Base-by-base conservation (phyloP, 192 early-diverging fungal species). In the Entomortierella beljakovae region DNA sequence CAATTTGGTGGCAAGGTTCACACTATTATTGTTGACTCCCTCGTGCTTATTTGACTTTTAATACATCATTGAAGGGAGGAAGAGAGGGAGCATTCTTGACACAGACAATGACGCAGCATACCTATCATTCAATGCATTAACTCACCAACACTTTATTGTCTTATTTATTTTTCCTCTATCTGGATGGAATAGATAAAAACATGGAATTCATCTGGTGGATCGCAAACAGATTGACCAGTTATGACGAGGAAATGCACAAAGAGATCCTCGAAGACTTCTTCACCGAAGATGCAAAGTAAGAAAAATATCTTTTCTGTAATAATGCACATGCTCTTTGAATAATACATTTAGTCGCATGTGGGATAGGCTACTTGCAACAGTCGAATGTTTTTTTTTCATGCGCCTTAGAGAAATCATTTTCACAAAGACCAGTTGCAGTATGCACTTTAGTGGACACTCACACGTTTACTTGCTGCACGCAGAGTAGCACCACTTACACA, bases 251-350 rank as follows among this genome's bases (percentile, higher is more conserved):
- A 6, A 76, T 73, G 57, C 77, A 84, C 32, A 88, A 85, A 35
- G 64, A 80, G 3, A 80, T 88, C 22, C 60, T 88, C 1, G 83
- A 86, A 16, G 83, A 82, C n/a, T 88, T 84, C 42, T 88, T 87
- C 66, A 82, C 80, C 31, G 58, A 67, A 31, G 85, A 84, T 42
- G 87, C 85, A 20, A 60, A 58, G 35, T 74, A 69, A 61, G 66
- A 48, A 28, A 0, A 2, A 25, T 4, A 22, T 18, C 2, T 20
- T 9, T 29, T 2, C 22, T 25, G 7, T 23, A 28, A 13, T 13
- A 8, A 25, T 52, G 33, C 20, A 34, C 22, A 34, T 26, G n/a
- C 15, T 31, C 48, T 13, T 22, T 31, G 10, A 43, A 43, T 43
- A 43, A 43, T 43, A 43, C 42, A 43, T 43, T 9, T 43, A 43